Evolutionary conservation across 441 rosid species (phyloP), one percentile per base, ranked within the genome.

Genomic region (Pelargonium citronellum): DNA sequence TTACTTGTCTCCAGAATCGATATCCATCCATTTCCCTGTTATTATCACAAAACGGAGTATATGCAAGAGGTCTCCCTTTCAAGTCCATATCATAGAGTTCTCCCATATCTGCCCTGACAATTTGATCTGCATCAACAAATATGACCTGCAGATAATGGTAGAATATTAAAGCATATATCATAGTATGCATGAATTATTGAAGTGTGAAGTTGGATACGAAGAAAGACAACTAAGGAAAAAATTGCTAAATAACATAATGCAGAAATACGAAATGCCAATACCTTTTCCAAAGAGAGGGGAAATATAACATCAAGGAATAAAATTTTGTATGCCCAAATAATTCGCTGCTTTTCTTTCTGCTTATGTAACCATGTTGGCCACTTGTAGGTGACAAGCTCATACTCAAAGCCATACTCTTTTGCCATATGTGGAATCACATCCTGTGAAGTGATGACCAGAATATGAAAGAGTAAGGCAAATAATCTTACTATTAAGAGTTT

Each of bases 351-450:
- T 83, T 95, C 99, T 75, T 87, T 95, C 88, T 95, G 99, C 82
- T 95, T 95, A 79, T 95, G 99, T 79, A 95, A 83, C 98, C 99
- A 95, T 17, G 97, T 81, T 62, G 98, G 99, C 99, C 99, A 92
- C 80, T 92, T 95, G 80, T 92, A 95, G 46, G 99, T 92, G 78
- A 95, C 77, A 43, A 95, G 89, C 79, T 87, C 99, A 78, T 89
- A 92, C 72, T 89, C 95, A 74, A 92, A 95, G 64, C 92, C 95
- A 82, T 92, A 92, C 74, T 92, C 92, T 79, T 74, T 76, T 49
- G 98, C 98, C 98, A 95, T 92, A 73, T 83, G 91, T 47, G 99
- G 99, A 81, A 95, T 91, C 76, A 92, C 89, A 79, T 95, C 98
- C 99, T 95, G 88, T 75, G 66, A 68, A 44, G 15, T 49, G 53